Conservation (phyloP, 2,329 filamentous ascomycete genomes). For the Ilyonectria robusta region DNA sequence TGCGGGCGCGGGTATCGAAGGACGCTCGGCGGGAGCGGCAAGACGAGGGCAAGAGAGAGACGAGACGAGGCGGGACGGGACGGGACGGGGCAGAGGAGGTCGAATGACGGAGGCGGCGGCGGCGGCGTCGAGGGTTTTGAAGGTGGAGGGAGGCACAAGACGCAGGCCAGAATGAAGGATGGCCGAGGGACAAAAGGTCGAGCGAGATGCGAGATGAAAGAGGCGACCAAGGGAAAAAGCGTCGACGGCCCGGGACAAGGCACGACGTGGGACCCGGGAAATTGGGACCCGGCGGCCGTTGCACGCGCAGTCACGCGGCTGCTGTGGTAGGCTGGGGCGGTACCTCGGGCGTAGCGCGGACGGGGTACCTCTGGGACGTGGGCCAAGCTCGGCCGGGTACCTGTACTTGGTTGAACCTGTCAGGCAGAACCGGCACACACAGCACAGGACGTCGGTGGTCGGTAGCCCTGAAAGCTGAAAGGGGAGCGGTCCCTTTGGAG, state of each 20-base stretch:
- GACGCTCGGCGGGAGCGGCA: slow-evolving; percentile 4
- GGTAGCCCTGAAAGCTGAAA: neutral
- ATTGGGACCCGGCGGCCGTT: slow-evolving; percentile 42
- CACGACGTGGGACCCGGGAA: slow-evolving; percentile 31
- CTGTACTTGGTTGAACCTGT: slow-evolving; percentile 17
- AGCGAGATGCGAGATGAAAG: slow-evolving; percentile 21
- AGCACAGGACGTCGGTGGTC: neutral
- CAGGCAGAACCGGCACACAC: neutral
- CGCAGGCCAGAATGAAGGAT: neutral
- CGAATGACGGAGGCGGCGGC: slow-evolving; percentile 15
- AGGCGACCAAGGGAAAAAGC: slow-evolving; percentile 12
- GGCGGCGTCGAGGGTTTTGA: slow-evolving; percentile 10
- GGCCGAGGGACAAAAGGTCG: slow-evolving; percentile 12
- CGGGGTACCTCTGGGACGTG: slow-evolving; percentile 16
- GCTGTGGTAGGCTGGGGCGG: slow-evolving; percentile 21
- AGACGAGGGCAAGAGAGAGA: slow-evolving; percentile 13
- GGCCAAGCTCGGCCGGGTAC: slow-evolving; percentile 12
- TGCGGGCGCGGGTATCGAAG: slow-evolving; percentile 26
- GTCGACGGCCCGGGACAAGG: slow-evolving; percentile 24
- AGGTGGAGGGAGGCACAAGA: slow-evolving; percentile 26
- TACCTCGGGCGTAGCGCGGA: slow-evolving; percentile 22
- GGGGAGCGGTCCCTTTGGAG: neutral
- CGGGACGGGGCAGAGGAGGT: slow-evolving; percentile 5
- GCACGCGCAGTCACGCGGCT: slow-evolving; percentile 41
- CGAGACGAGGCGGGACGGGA: neutral